Conservation (phyloP, 129 eudicot species). For the Escallonia rubra region DNA sequence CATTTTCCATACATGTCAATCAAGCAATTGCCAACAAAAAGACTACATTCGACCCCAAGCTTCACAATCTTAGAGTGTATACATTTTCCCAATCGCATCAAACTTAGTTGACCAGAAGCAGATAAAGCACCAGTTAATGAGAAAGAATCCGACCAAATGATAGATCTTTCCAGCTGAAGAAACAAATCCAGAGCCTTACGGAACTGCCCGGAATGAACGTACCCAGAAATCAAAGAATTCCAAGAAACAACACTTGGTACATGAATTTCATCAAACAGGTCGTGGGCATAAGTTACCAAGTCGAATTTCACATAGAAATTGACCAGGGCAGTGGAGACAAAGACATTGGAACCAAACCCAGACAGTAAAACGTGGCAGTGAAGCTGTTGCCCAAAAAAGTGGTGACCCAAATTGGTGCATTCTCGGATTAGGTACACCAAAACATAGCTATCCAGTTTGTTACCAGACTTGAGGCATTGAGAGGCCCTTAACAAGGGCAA, state of each 20-base stretch:
- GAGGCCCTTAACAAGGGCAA: not conserved
- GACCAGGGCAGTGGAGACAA: constrained; percentile 52
- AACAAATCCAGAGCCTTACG: constrained; percentile 48
- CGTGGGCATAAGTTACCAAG: constrained; percentile 36
- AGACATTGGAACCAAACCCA: constrained; percentile 47
- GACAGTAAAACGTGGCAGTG: constrained; percentile 47
- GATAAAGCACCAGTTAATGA: constrained; percentile 57
- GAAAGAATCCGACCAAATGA: constrained; percentile 50
- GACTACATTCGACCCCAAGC: constrained; percentile 49
- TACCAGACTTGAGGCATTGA: constrained; percentile 9
- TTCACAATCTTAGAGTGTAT: constrained; percentile 58
- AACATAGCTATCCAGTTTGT: constrained; percentile 31
- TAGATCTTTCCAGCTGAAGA: constrained; percentile 46
- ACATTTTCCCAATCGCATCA: constrained; percentile 39
- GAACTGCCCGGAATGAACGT: constrained; percentile 53
- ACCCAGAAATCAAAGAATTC: constrained; percentile 83
- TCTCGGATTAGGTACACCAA: constrained; percentile 49
- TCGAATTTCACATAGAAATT: constrained; percentile 59
- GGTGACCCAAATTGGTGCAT: constrained; percentile 30
- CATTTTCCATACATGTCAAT: constrained; percentile 90
- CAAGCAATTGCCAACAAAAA: constrained; percentile 61
- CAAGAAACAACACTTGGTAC: constrained; percentile 69
- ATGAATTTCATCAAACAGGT: constrained; percentile 70
- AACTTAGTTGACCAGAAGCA: constrained; percentile 57
- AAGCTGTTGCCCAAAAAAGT: constrained; percentile 50